A percentile compares a stretch with the other conserved stretches of the same genome.
Evolutionary conservation across 495 filamentous ascomycete species (phyloP).

Genomic region (Endocarpon pusillum): DNA sequence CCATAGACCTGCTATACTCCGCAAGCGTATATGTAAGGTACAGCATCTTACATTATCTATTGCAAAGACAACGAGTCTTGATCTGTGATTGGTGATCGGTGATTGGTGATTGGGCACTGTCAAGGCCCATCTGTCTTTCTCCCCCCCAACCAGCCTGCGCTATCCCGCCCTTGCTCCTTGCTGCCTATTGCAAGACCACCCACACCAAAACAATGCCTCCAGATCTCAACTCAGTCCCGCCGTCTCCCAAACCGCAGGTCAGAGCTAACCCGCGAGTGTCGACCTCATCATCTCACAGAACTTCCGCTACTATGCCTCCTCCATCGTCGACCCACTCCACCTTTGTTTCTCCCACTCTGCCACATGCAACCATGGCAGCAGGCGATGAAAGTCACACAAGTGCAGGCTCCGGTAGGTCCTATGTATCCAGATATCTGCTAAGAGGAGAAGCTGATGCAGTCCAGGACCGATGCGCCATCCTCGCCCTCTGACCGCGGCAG

Average conservation of each 20-base stretch:
- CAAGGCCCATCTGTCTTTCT: too few species aligned
- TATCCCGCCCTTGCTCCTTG: too few species aligned
- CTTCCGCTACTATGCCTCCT: constrained; percentile 31
- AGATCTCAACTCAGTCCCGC: constrained; percentile 42
- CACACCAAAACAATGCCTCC: constrained; percentile 43
- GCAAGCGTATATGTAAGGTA: too few species aligned
- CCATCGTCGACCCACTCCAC: constrained; percentile 21
- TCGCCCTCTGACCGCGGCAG: constrained; percentile 66
- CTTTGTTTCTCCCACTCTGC: constrained; percentile 14
- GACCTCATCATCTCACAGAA: constrained; percentile 26
- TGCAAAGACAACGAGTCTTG: too few species aligned
- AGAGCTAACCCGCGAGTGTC: constrained; percentile 26
- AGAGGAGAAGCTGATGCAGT: neutral
- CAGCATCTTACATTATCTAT: too few species aligned
- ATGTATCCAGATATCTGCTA: neutral
- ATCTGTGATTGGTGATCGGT: too few species aligned
- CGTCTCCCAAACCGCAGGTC: constrained; percentile 38
- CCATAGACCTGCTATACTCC: too few species aligned
- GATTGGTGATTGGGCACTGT: too few species aligned
- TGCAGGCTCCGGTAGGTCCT: constrained; percentile 9
- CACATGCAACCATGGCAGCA: constrained; percentile 19
- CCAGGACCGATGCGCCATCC: constrained; percentile 60
- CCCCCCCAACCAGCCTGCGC: too few species aligned
- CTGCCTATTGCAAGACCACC: too few species aligned
- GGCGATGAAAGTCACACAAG: constrained; percentile 41